phyloP scores from a whole-genome alignment of 176 grass and related monocot genomes.

The Bothriochloa decipiens region DNA sequence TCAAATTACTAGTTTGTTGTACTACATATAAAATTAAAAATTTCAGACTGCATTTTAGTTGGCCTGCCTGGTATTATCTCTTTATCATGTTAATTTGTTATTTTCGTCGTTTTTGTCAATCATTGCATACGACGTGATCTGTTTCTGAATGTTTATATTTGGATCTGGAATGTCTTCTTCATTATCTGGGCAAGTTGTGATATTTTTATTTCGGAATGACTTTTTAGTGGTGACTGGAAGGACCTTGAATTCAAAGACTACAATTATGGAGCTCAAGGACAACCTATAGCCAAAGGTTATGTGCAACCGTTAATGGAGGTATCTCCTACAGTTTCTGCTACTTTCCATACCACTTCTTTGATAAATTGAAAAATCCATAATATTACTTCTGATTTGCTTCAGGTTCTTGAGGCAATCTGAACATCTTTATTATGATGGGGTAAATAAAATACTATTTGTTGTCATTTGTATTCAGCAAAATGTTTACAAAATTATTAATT shows the following conservation, averaged over 20 bases:
- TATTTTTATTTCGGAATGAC: background rate
- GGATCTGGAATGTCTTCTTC: background rate
- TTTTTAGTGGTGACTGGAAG: constrained; percentile 94
- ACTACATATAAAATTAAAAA: background rate
- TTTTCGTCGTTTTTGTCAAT: background rate
- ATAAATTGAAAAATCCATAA: constrained; percentile 9
- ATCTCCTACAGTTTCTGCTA: constrained; percentile 33
- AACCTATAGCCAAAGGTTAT: constrained; percentile 74
- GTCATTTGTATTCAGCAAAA: background rate
- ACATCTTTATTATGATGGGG: constrained; percentile 93
- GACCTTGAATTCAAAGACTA: constrained; percentile 92
- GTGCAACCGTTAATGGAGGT: constrained; percentile 87
- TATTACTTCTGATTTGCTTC: constrained; percentile 29
- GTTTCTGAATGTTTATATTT: background rate
- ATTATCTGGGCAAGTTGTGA: background rate
- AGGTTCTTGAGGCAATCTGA: constrained; percentile 84
- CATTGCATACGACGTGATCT: background rate
- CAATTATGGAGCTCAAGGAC: constrained; percentile 76
- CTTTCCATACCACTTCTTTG: background rate
- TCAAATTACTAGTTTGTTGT: background rate
- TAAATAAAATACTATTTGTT: constrained; percentile 41
- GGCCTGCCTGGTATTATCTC: background rate
- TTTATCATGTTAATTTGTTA: background rate
- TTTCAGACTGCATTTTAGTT: constrained; percentile 6
- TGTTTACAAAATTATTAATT: constrained; percentile 25